Evolutionary conservation across 805 yeast genomes (phyloP).

Genomic region (Pichia pseudocactophila): DNA sequence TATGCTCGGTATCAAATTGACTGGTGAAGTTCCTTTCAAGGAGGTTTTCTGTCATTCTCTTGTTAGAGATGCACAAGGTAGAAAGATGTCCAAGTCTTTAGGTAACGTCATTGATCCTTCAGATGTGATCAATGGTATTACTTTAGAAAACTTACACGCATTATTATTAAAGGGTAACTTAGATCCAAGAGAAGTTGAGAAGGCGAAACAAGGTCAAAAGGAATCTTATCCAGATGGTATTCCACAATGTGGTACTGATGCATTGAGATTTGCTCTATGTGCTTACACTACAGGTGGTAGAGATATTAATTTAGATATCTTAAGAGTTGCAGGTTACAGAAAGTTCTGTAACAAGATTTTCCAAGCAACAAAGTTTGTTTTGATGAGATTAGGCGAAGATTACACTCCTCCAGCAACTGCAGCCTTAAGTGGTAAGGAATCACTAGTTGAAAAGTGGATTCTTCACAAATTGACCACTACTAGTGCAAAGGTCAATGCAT

Average conservation of each 20-base stretch:
- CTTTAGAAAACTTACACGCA: constrained; percentile 69
- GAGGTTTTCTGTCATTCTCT: constrained; percentile 98
- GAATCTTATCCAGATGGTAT: constrained; percentile 92
- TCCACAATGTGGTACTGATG: constrained; percentile 99
- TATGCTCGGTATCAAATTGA: constrained; percentile 78
- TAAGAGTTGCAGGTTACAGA: constrained; percentile 97
- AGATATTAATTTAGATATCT: constrained; percentile 91
- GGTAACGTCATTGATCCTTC: constrained; percentile 96
- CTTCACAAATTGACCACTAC: constrained; percentile 74
- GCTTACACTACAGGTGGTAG: constrained; percentile 98
- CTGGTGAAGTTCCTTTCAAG: constrained; percentile 85
- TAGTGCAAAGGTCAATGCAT: constrained; percentile 51
- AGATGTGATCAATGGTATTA: constrained; percentile 86
- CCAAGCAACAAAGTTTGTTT: constrained; percentile 96
- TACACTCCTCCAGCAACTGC: constrained; percentile 69
- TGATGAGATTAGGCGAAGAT: constrained; percentile 85
- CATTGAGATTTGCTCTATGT: constrained; percentile 94
- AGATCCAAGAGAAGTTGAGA: constrained; percentile 79
- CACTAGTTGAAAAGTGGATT: constrained; percentile 95
- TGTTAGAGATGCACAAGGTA: constrained; percentile 98
- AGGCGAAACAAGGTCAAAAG: constrained; percentile 81
- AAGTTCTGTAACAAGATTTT: constrained; percentile 99
- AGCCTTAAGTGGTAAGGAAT: constrained; percentile 62
- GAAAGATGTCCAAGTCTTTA: constrained; percentile 96
- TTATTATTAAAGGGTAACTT: constrained; percentile 75